These are phyloP conservation scores for Poa pratensis DNA, from an alignment of 176 grass and related monocot genomes.

Conservation along the genomic window DNA sequence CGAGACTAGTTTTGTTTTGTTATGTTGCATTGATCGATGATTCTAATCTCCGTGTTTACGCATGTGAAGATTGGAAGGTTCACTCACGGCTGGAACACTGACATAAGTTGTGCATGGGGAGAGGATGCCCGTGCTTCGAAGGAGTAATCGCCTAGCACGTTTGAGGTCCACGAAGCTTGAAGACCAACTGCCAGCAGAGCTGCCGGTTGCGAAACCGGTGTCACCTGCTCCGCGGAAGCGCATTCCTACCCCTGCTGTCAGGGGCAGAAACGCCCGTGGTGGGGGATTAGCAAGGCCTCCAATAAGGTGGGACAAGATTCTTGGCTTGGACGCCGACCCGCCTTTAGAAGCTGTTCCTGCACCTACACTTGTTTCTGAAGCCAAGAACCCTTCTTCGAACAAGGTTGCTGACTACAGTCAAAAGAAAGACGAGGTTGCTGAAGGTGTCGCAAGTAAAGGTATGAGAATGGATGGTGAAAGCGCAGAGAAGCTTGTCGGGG, in stretches of 20 bases:
- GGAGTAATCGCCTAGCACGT: constrained; percentile 76
- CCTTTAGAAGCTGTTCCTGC: constrained; percentile 45
- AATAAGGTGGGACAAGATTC: constrained; percentile 41
- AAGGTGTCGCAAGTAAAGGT: constrained; percentile 48
- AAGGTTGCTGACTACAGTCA: constrained; percentile 14
- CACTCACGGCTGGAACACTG: constrained; percentile 39
- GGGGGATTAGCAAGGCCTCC: constrained; percentile 48
- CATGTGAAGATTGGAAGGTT: constrained; percentile 62
- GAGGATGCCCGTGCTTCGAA: constrained; percentile 92
- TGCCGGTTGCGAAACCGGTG: constrained; percentile 41
- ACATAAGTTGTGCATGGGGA: constrained; percentile 85
- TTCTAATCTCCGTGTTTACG: constrained; percentile 41
- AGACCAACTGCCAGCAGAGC: constrained; percentile 43
- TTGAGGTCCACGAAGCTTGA: constrained; percentile 67
- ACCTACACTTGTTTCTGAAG: constrained; percentile 36
- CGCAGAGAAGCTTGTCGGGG: constrained; percentile 66
- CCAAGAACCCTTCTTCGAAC: constrained; percentile 56
- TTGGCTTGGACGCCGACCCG: constrained; percentile 49
- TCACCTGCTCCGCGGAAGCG: constrained; percentile 55
- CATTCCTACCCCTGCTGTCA: constrained; percentile 44
- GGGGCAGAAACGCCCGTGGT: constrained; percentile 58
- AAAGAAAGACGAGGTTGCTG: constrained; percentile 27
- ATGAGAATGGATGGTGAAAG: constrained; percentile 81
- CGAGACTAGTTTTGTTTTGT: neutral
- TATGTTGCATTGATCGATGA: constrained; percentile 36